Evolutionary conservation across 352 stramenopile genomes (phyloP).

Genomic region (Phytopythium montanum): DNA sequence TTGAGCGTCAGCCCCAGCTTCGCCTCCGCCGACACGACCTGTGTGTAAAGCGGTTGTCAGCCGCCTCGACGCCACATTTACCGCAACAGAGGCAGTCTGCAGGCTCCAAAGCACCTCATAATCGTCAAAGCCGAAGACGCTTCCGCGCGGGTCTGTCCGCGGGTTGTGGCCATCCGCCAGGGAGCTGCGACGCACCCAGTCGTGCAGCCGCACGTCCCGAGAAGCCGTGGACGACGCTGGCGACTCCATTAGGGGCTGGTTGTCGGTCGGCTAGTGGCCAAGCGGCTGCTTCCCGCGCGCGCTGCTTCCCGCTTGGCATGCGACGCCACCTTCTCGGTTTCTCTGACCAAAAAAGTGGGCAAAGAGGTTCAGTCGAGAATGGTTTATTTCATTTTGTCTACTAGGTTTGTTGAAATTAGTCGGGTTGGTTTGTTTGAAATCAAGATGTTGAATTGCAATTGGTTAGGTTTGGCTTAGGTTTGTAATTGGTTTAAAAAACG

Average conservation of each 20-base stretch:
- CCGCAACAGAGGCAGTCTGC: background rate
- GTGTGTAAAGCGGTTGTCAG: background rate
- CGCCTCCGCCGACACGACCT: constrained; percentile 57
- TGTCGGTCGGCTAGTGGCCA: background rate
- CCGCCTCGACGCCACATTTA: background rate
- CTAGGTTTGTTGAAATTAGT: no score
- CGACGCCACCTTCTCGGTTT: no score
- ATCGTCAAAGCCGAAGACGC: constrained; percentile 4
- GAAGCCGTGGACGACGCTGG: background rate
- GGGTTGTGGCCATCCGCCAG: background rate
- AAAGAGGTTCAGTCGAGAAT: no score
- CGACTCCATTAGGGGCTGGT: constrained; percentile 4
- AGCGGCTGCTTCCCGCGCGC: no score
- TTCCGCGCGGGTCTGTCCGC: background rate
- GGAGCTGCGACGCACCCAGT: background rate
- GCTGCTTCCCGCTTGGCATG: no score
- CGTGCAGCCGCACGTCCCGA: constrained; percentile 1
- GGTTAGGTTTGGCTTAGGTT: no score
- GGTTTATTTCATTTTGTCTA: no score
- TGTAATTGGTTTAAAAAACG: no score
- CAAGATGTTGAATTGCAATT: no score
- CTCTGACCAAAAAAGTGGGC: no score
- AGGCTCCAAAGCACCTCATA: background rate
- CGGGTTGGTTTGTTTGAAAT: no score
- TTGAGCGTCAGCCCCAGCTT: constrained; percentile 57